Conservation (phyloP, 2,329 filamentous ascomycete genomes). For the Westerdykella aurantiaca region DNA sequence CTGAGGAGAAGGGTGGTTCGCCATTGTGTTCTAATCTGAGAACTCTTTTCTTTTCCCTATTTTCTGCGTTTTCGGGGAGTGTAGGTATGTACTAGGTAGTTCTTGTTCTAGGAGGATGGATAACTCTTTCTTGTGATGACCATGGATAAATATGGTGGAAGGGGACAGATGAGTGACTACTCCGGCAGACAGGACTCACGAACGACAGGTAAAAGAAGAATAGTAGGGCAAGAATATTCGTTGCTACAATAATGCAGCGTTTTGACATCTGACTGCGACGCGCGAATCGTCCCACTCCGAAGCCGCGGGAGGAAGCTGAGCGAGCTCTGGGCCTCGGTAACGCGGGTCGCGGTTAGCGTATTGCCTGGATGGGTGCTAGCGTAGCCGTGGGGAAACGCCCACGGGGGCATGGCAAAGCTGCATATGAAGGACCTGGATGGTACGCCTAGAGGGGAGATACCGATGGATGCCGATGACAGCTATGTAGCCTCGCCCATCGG, state of each 20-base stretch:
- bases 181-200: not conserved
- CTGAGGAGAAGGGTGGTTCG: slow-evolving; percentile 8
- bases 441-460: too few species aligned
- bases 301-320: too few species aligned
- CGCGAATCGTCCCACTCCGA: slow-evolving; percentile 1
- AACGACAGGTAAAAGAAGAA: not conserved
- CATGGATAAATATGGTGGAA: too few species aligned
- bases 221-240: not conserved
- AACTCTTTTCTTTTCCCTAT: not conserved
- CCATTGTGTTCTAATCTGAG: slow-evolving; percentile 10
- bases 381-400: too few species aligned
- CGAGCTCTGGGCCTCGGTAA: slow-evolving; percentile 1
- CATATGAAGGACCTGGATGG: too few species aligned
- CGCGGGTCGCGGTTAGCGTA: not conserved
- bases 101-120: too few species aligned
- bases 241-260: not conserved
- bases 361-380: not conserved
- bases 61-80: not conserved
- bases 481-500: too few species aligned
- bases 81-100: too few species aligned
- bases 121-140: too few species aligned
- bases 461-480: too few species aligned
- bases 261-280: slow-evolving; percentile 3
- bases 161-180: too few species aligned
- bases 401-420: too few species aligned